Percentiles rank a stretch among this genome's conserved stretches.
Evolutionary conservation across 257 asterid genomes (phyloP).

Genomic region (Solanum neorickii): DNA sequence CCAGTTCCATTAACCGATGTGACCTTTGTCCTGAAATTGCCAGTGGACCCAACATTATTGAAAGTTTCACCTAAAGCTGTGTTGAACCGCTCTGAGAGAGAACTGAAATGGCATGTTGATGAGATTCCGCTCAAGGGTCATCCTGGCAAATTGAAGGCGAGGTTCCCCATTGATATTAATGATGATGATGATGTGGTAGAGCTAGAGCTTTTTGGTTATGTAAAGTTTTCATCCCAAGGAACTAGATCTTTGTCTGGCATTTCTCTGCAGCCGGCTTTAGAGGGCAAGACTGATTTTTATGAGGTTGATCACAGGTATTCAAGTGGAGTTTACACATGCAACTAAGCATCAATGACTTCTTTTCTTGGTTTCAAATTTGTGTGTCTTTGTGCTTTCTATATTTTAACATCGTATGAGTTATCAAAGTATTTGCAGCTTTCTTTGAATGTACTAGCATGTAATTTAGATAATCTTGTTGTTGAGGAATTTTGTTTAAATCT

Average conservation of each 20-base stretch:
- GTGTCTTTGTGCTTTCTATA: background rate
- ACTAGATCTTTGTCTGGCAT: constrained; percentile 68
- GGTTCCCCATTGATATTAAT: constrained; percentile 74
- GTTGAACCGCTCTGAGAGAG: constrained; percentile 80
- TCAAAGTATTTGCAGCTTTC: background rate
- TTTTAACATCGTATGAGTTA: background rate
- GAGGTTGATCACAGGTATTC: constrained; percentile 83
- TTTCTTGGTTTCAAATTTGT: background rate
- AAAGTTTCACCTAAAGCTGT: constrained; percentile 89
- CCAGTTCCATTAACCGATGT: constrained; percentile 65
- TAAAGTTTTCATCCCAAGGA: constrained; percentile 65
- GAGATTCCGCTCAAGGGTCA: constrained; percentile 72
- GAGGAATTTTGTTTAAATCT: background rate
- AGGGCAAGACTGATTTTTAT: constrained; percentile 72
- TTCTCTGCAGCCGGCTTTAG: constrained; percentile 73
- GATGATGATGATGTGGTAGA: constrained; percentile 74
- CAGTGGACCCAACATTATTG: constrained; percentile 75
- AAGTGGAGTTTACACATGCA: constrained; percentile 68
- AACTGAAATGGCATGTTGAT: constrained; percentile 81
- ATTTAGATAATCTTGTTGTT: background rate
- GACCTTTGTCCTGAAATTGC: constrained; percentile 67
- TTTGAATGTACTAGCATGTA: background rate
- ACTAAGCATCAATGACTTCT: constrained; percentile 15
- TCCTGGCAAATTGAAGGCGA: constrained; percentile 79
- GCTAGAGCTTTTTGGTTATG: constrained; percentile 60